Evolutionary conservation across 495 filamentous ascomycete genomes (phyloP), one percentile per base, ranked within the genome.

Genomic region (Neurospora cerealis): DNA sequence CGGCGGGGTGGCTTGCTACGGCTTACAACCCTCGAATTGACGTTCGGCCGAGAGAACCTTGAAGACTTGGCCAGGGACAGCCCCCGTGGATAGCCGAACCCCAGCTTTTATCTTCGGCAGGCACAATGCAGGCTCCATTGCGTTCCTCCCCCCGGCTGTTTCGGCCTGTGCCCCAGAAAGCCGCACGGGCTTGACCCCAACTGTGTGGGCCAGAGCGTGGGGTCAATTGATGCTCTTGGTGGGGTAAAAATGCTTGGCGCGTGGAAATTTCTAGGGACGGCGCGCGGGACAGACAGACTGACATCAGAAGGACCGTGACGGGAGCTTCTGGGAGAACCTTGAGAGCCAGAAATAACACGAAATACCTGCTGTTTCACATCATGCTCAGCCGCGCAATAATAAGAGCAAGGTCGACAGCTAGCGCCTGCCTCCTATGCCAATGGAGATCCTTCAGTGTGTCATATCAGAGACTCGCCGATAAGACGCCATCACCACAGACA

Each of bases 391-490:
- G 74, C 72, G 72, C 73, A 60, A 73, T 69, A 70, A 71, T 71
- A 69, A 71, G 70, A 60, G 69, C 73, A 34, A 21, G 69, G 34
- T 39, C 73, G 17, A 76, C 70, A 42, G 34, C 73, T 36, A 75
- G 75, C 38, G 62, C 75, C 69, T 87, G 86, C 72, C 78, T 87
- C 11, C 69, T 83, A 15, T 86, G 85, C 74, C 86, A 86, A 83
- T 87, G 82, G 77, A 82, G 84, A 28, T 75, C 81, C 0, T 86
- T 88, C 69, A 84, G 80, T 75, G 79, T 82, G 4, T 86, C 86
- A 28, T 81, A 81, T 71, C 78, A 79, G 8, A 79, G 76, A 48
- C 80, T 84, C 21, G 81, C 80, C 75, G 78, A 82, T 76, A 74
- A 79, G 79, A 71, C 46, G 38, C 78, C 69, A 34, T 76, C n/a